Conservation (phyloP, 2,329 filamentous ascomycete species). For the Alternaria novae-zelandiae region DNA sequence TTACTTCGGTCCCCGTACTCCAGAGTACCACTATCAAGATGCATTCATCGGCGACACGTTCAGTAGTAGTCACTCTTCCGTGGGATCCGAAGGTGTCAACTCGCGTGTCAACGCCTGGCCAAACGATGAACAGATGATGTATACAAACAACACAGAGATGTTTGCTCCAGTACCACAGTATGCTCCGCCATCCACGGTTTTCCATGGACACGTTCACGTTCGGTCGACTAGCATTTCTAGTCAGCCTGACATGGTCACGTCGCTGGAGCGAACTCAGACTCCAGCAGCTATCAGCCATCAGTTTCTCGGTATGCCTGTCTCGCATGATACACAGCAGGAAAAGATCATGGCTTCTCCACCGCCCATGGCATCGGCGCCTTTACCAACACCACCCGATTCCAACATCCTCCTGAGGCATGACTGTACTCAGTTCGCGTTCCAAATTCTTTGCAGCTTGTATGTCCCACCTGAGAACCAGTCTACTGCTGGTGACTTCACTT, state of each 20-base stretch:
- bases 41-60: slow-evolving; percentile 37
- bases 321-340: slow-evolving; percentile 25
- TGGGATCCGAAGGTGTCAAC: slow-evolving; percentile 36
- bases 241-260: slow-evolving; percentile 40
- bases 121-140: slow-evolving; percentile 42
- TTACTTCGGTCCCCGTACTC: slow-evolving; percentile 44
- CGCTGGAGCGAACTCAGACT: slow-evolving; percentile 32
- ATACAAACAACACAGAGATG: slow-evolving; percentile 34
- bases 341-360: slow-evolving; percentile 33
- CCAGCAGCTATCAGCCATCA: slow-evolving; percentile 33
- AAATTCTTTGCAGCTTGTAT: slow-evolving; percentile 44
- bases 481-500: slow-evolving; percentile 32
- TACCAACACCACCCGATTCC: slow-evolving; percentile 36
- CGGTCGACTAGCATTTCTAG: slow-evolving; percentile 40
- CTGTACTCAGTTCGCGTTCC: slow-evolving; percentile 46
- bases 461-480: slow-evolving; percentile 36
- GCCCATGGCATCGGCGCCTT: slow-evolving; percentile 34
- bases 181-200: slow-evolving; percentile 25
- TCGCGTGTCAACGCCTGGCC: slow-evolving; percentile 39
- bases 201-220: slow-evolving; percentile 33
- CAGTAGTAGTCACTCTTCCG: slow-evolving; percentile 43
- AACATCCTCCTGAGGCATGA: slow-evolving; percentile 36
- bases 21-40: slow-evolving; percentile 45
- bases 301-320: slow-evolving; percentile 33
- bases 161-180: slow-evolving; percentile 37